Percentiles rank a stretch among this genome's conserved stretches.
Conservation (phyloP, 148 eudicot genomes). For the Camellia lanceoleosa region DNA sequence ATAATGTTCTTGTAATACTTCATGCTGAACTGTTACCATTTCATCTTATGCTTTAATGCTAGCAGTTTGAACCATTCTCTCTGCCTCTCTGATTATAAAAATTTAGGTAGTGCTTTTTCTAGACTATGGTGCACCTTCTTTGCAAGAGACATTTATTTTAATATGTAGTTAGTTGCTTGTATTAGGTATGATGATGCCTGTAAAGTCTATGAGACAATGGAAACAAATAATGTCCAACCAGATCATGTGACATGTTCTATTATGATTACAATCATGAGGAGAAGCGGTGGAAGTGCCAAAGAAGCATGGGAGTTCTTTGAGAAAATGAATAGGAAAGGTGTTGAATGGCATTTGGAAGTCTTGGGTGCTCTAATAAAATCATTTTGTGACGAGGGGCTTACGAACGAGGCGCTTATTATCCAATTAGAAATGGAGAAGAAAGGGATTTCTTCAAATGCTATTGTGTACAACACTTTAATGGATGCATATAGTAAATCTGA, state of each 20-base stretch:
- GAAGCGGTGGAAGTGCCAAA: slow-evolving; percentile 72
- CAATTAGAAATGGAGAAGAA: slow-evolving; percentile 89
- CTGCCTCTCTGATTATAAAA: not conserved
- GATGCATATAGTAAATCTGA: slow-evolving; percentile 70
- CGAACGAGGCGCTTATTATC: slow-evolving; percentile 83
- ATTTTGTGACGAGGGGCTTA: slow-evolving; percentile 83
- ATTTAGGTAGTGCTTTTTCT: not conserved
- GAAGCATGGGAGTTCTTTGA: slow-evolving; percentile 82
- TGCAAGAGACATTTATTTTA: slow-evolving; percentile 14
- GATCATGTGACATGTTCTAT: slow-evolving; percentile 86
- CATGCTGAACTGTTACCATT: not conserved
- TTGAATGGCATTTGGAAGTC: slow-evolving; percentile 77
- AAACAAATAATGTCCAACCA: slow-evolving; percentile 57
- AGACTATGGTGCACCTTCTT: not conserved
- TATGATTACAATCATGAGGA: slow-evolving; percentile 85
- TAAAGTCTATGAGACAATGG: slow-evolving; percentile 72
- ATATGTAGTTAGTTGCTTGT: slow-evolving; percentile 19
- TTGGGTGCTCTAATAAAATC: slow-evolving; percentile 78
- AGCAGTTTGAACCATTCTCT: not conserved
- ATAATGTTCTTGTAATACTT: not conserved
- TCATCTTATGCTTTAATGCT: not conserved
- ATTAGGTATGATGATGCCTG: slow-evolving; percentile 78
- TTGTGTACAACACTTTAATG: slow-evolving; percentile 80
- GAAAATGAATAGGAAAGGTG: slow-evolving; percentile 70
- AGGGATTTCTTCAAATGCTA: slow-evolving; percentile 71